Conservation (phyloP, 1,284 basidiomycete genomes). For the Rhodotorula sp. region DNA sequence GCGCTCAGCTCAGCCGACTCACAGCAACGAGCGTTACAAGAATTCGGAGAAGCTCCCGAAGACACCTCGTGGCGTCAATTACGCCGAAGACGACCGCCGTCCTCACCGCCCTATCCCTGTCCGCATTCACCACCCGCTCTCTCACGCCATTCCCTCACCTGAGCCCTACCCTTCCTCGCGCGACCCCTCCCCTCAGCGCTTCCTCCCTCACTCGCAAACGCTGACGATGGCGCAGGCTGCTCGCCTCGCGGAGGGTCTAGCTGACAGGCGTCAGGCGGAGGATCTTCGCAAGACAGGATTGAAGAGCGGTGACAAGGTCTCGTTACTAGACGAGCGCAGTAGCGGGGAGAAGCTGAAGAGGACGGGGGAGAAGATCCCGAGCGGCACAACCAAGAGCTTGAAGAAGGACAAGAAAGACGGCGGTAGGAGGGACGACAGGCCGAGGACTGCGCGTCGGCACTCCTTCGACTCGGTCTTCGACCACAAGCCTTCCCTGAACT, state of each 20-base stretch:
- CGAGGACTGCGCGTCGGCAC: background rate
- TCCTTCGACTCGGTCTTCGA: conserved; percentile 12
- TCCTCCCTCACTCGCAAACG: background rate
- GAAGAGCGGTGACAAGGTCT: conserved; percentile 1
- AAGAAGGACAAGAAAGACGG: background rate
- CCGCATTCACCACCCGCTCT: background rate
- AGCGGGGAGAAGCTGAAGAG: background rate
- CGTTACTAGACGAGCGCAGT: background rate
- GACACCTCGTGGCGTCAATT: too few relatives aligned
- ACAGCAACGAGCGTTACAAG: too few relatives aligned
- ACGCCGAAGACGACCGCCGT: too few relatives aligned
- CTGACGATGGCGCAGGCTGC: conserved; percentile 13
- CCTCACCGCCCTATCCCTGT: background rate
- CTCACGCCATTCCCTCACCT: background rate
- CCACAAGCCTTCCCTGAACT: background rate
- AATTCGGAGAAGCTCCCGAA: too few relatives aligned
- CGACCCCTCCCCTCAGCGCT: background rate
- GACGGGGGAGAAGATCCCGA: background rate
- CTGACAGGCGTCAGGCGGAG: background rate
- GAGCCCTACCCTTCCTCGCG: background rate
- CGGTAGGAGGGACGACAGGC: background rate
- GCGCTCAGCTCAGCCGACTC: too few relatives aligned
- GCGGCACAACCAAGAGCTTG: too few relatives aligned
- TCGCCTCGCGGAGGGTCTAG: background rate
- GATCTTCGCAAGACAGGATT: conserved; percentile 4